Evolutionary conservation across 768 basidiomycete species (phyloP).

Genomic region (Rhodotorula toruloides): DNA sequence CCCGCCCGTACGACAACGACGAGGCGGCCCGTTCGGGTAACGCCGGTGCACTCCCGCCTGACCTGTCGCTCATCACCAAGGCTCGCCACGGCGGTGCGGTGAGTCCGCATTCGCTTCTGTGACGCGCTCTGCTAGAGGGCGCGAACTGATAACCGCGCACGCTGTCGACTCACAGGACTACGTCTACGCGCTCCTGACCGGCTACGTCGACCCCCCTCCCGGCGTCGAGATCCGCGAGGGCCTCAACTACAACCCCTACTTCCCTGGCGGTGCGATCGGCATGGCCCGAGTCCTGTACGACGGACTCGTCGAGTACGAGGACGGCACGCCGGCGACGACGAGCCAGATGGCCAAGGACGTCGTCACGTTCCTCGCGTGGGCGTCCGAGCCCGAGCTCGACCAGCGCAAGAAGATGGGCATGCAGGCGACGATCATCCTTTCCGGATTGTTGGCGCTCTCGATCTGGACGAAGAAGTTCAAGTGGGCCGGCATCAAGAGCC

Average conservation of each 20-base stretch:
- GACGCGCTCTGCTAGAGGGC: too few relatives aligned
- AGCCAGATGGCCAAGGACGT: slow-evolving; percentile 99
- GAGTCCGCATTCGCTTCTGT: not conserved
- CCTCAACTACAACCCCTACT: slow-evolving; percentile 97
- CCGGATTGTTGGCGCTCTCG: not conserved
- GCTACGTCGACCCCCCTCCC: slow-evolving; percentile 92
- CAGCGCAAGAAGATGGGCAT: slow-evolving; percentile 94
- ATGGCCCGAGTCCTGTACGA: slow-evolving; percentile 97
- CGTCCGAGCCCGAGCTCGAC: slow-evolving; percentile 96
- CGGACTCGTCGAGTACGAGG: slow-evolving; percentile 91
- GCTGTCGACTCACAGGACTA: slow-evolving; percentile 63
- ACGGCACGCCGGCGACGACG: slow-evolving; percentile 92
- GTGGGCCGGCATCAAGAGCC: slow-evolving; percentile 37
- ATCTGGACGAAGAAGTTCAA: slow-evolving; percentile 40
- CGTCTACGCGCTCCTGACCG: slow-evolving; percentile 91
- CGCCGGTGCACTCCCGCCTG: slow-evolving; percentile 90
- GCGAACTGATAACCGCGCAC: too few relatives aligned
- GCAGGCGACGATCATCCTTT: slow-evolving; percentile 79
- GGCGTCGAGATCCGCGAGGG: slow-evolving; percentile 91
- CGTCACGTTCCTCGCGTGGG: slow-evolving; percentile 47
- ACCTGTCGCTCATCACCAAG: slow-evolving; percentile 94
- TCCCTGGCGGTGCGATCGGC: slow-evolving; percentile 96
- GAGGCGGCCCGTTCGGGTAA: slow-evolving; percentile 93
- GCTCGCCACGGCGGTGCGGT: slow-evolving; percentile 91
- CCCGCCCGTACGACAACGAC: slow-evolving; percentile 90